Percentiles rank a stretch among this genome's conserved stretches.
Conservation (phyloP, 805 yeast genomes). For the Isabelozyma pseudorhagii region DNA sequence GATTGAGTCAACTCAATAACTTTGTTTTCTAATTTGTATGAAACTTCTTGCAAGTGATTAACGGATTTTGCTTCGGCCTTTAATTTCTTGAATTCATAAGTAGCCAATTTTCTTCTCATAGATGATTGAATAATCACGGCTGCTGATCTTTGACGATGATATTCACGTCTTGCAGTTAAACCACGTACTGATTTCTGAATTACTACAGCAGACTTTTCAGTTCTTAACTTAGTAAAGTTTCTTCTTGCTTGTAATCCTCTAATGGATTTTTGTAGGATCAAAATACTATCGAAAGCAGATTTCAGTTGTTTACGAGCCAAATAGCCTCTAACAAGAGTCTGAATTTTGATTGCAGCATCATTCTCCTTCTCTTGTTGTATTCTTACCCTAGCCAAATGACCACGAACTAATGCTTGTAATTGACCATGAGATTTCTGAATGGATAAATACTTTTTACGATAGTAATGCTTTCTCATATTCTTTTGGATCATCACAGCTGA, state of each 20-base stretch:
- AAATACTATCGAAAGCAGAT: slow-evolving; percentile 33
- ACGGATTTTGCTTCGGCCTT: slow-evolving; percentile 91
- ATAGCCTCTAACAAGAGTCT: slow-evolving; percentile 60
- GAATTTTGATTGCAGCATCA: slow-evolving; percentile 67
- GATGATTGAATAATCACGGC: slow-evolving; percentile 74
- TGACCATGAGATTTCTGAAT: slow-evolving; percentile 51
- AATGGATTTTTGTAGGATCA: slow-evolving; percentile 44
- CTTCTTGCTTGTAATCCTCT: slow-evolving; percentile 56
- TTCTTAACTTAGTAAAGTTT: slow-evolving; percentile 46
- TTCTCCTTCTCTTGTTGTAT: slow-evolving; percentile 54
- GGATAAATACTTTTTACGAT: slow-evolving; percentile 58
- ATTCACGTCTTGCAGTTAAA: slow-evolving; percentile 53
- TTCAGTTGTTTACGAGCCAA: slow-evolving; percentile 41
- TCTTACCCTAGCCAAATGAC: slow-evolving; percentile 53
- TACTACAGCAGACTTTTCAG: slow-evolving; percentile 59
- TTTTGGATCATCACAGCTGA: slow-evolving; percentile 87
- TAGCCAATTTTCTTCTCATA: slow-evolving; percentile 74
- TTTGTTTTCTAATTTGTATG: slow-evolving; percentile 91
- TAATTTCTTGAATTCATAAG: slow-evolving; percentile 55
- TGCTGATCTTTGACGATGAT: slow-evolving; percentile 45
- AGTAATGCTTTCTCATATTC: slow-evolving; percentile 62
- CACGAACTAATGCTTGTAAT: slow-evolving; percentile 65
- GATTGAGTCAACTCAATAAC: slow-evolving; percentile 94
- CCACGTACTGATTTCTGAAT: slow-evolving; percentile 80
- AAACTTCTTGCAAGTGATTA: slow-evolving; percentile 83